Conservation (phyloP, 1,139 yeast species). For the Blastobotrys persicus region DNA sequence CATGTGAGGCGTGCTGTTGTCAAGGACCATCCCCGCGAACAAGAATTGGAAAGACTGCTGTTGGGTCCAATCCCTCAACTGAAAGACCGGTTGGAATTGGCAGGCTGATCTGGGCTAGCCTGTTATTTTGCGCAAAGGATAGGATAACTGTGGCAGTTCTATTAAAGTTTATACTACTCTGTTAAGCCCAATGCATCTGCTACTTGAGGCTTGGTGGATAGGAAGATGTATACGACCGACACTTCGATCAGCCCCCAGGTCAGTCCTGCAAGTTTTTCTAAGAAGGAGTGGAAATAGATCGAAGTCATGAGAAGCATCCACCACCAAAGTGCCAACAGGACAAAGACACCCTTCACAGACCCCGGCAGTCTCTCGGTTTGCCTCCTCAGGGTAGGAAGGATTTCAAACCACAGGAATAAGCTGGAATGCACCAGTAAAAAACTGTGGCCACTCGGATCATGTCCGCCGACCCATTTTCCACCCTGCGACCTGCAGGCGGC, state of each 20-base stretch:
- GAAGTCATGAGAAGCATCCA: conserved; percentile 87
- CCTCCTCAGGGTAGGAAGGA: conserved; percentile 37
- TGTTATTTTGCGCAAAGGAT: not conserved
- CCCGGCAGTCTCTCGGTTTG: conserved; percentile 25
- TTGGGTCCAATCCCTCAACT: conserved; percentile 16
- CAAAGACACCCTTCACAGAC: conserved; percentile 39
- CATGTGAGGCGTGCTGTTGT: conserved; percentile 15
- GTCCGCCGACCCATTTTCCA: conserved; percentile 89
- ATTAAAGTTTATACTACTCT: not conserved
- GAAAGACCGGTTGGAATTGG: conserved; percentile 13
- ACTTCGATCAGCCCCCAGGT: conserved; percentile 56
- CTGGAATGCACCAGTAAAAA: conserved; percentile 74
- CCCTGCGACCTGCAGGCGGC: conserved; percentile 56
- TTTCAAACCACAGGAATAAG: conserved; percentile 66
- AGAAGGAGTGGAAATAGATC: conserved; percentile 75
- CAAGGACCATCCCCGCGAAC: not conserved
- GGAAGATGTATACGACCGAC: conserved; percentile 38
- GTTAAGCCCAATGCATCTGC: not conserved
- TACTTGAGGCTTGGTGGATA: conserved; percentile 4
- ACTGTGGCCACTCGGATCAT: conserved; percentile 94
- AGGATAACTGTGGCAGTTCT: not conserved
- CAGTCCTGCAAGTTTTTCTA: conserved; percentile 69
- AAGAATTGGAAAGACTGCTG: conserved; percentile 10
- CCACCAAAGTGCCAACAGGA: conserved; percentile 64
- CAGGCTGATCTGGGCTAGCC: not conserved